Evolutionary conservation across 768 basidiomycete species (phyloP).

Genomic region (Kondoa malvinella): DNA sequence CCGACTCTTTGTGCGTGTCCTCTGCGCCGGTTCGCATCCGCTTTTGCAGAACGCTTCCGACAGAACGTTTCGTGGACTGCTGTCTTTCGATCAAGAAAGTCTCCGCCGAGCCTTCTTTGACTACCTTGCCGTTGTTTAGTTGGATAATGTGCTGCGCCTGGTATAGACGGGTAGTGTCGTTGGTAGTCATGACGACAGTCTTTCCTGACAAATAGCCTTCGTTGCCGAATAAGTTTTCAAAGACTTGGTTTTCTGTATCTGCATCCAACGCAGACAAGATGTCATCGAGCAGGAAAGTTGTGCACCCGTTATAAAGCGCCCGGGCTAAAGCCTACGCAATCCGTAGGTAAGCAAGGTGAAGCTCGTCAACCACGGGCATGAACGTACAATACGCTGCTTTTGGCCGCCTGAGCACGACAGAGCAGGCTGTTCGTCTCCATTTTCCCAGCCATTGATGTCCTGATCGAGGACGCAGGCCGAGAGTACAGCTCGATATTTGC

Average conservation of each 20-base stretch:
- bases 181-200: constrained; percentile 16
- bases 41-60: not conserved
- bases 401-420: constrained; percentile 15
- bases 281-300: constrained; percentile 14
- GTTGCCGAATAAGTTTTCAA: constrained; percentile 9
- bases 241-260: constrained; percentile 16
- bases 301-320: constrained; percentile 9
- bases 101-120: not conserved
- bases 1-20: too few species aligned
- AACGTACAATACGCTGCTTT: constrained; percentile 11
- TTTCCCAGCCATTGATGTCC: constrained; percentile 4
- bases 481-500: constrained; percentile 9
- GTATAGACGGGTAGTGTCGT: not conserved
- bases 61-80: not conserved
- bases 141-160: not conserved
- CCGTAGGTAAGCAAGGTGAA: not conserved
- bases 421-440: constrained; percentile 16
- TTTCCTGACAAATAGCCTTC: constrained; percentile 14
- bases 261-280: constrained; percentile 17
- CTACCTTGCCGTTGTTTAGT: not conserved
- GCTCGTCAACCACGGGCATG: not conserved
- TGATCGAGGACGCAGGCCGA: constrained; percentile 13
- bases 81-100: not conserved
- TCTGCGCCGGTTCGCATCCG: too few species aligned
- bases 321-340: constrained; percentile 7